Evolutionary conservation across 1,284 basidiomycete species (phyloP).

Genomic region (Cutaneotrichosporon arboriforme): DNA sequence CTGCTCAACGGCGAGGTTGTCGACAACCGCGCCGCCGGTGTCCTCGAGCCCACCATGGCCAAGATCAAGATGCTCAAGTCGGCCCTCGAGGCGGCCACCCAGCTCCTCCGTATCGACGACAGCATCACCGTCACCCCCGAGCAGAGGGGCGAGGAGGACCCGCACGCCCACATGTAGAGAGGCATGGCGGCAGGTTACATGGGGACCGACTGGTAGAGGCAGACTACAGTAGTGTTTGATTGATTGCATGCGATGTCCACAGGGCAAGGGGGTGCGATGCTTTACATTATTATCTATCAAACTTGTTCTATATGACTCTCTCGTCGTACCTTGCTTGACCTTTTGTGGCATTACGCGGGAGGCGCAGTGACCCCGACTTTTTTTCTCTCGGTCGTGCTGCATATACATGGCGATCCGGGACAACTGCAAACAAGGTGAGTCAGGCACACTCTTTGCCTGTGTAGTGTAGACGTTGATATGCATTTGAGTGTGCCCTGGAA

Average conservation of each 20-base stretch:
- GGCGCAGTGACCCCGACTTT: no score
- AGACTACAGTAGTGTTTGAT: constrained; percentile 1
- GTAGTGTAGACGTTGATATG: no score
- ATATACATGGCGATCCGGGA: no score
- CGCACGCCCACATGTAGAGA: constrained; percentile 51
- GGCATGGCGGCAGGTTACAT: not conserved
- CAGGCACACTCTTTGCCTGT: no score
- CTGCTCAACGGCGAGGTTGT: constrained; percentile 88
- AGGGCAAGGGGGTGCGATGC: no score
- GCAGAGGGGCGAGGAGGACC: constrained; percentile 65
- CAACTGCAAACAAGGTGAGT: no score
- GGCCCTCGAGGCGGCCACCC: constrained; percentile 94
- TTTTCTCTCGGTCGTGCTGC: no score
- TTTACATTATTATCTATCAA: no score
- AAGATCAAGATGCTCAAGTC: constrained; percentile 96
- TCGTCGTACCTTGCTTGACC: no score
- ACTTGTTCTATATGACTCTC: not conserved
- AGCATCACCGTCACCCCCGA: constrained; percentile 54
- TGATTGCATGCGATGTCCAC: constrained; percentile 1
- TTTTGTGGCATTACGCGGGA: no score
- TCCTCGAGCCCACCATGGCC: constrained; percentile 93
- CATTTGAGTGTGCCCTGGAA: no score
- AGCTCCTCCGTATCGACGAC: constrained; percentile 91
- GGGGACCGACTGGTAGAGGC: not conserved
- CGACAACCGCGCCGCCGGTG: constrained; percentile 88